Base-by-base conservation (phyloP, 257 asterid genomes). In the Echium plantagineum region DNA sequence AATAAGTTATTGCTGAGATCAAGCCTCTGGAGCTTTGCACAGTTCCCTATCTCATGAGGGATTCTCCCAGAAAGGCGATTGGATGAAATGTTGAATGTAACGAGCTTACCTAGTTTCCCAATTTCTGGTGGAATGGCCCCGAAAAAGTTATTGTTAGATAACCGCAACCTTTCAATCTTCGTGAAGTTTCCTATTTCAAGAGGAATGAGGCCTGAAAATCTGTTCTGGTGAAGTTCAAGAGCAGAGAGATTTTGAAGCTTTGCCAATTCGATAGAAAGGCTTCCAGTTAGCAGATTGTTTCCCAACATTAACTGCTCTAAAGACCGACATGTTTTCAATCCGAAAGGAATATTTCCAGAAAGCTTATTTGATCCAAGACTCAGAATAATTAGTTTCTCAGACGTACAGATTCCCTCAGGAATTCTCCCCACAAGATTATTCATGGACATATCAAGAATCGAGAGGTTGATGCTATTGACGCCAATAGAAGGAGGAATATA, bases 241-340 rank as follows among this genome's bases (percentile, higher is more conserved):
- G 94, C 91, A 1, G 97, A 80, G 61, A 89, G 91, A 72, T 84
- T 86, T 61, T 64, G 79, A 57, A 89, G 95, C 38, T 72, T 78
- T 21, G 85, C 74, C 22, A 83, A 74, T 62, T 89, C 83, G 7
- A 80, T 54, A 2, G 97, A 84, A 31, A 89, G 78, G 74, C 82
- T 84, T 21, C 97, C 97, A 0, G 94, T 84, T 22, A 89, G 87
- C 16, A 78, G 81, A 68, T 89, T 89, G 60, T 80, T 94, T 31
- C 97, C 95, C 67, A 89, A 32, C 97, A 89, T 86, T 21, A 89
- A 76, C 65, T 75, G 90, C 71, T 83, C 89, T 5, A 89, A 79
- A 8, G 97, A 82, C 59, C 61, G 69, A 85, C 97, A 89, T 1
- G 87, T 86, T 64, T 86, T 89, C 7, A 89, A 69, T 63, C 89